A percentile compares a stretch with the other conserved stretches of the same genome.
Conservation (phyloP, 148 eudicot genomes). For the Vaccinium corymbosum region DNA sequence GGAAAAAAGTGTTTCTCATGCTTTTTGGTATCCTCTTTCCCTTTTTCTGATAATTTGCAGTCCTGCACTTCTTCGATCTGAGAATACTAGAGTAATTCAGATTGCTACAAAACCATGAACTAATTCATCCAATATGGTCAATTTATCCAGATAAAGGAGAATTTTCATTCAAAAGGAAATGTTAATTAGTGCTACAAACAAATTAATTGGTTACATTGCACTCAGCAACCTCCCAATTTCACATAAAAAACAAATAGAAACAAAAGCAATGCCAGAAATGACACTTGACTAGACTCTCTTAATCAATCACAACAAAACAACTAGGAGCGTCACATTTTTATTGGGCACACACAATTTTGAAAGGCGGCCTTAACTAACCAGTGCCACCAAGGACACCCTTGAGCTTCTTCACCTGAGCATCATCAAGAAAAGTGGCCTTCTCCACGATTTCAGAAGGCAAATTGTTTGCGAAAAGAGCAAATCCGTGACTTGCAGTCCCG, state of each 20-base stretch:
- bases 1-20: too few relatives aligned
- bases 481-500: constrained; percentile 75
- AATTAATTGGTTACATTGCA: neutral
- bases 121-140: neutral
- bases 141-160: neutral
- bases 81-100: neutral
- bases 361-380: constrained; percentile 12
- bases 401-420: constrained; percentile 58
- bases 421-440: constrained; percentile 58
- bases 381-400: constrained; percentile 77
- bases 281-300: too few relatives aligned
- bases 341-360: too few relatives aligned
- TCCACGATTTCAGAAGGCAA: constrained; percentile 52
- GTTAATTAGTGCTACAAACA: neutral
- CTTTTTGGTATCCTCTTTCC: too few relatives aligned
- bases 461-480: constrained; percentile 52
- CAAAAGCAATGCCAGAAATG: too few relatives aligned
- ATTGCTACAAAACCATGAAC: neutral
- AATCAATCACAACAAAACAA: too few relatives aligned
- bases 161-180: neutral
- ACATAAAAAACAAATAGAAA: neutral
- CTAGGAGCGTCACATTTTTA: too few relatives aligned
- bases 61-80: too few relatives aligned
- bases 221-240: neutral
- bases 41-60: too few relatives aligned